Base-by-base conservation (phyloP, 2,329 filamentous ascomycete species). In the Trichoderma atroviride region DNA sequence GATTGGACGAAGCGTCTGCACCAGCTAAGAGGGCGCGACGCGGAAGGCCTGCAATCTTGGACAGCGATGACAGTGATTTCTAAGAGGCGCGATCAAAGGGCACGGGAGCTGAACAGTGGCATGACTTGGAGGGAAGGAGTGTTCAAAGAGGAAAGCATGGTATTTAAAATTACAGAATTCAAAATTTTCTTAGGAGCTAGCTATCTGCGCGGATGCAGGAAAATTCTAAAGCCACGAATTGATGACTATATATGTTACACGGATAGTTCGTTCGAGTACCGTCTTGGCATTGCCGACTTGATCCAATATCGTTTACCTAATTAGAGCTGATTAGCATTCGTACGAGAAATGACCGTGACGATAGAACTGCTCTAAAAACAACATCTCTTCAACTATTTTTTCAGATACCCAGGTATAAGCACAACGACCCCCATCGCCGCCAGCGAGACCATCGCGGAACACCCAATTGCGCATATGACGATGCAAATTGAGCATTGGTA, bases 391-490 rank as follows among this genome's bases (percentile, higher is more conserved):
- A 69, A 76, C 76, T 75, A 79, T 76, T 72, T 74, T 74, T 73
- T 83, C 81, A 83, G 81, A 82, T 82, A 82, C 81, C 81, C 80
- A 76, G 72, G 74, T 83, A 81, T 80, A 83, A 83, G 81, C 81
- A 83, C 79, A 74, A 83, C 81, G 74, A 73, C 80, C 77, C 76
- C 74, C 79, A 76, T 77, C 79, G 70, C 73, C 73, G 73, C 74
- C 75, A 74, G 71, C 76, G 76, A 73, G 73, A 71, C 75, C 69
- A 69, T 62, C 43, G 19, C 64, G n/a, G 64, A 58, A 69, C 75
- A 69, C 68, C 70, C 65, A 57, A 60, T 55, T 69, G 68, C 73
- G 75, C 78, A 81, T 76, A 76, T 80, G 78, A 75, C 80, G 78
- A 77, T 79, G 77, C 73, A 62, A 64, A 65, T 50, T 63, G 53